Base-by-base conservation (phyloP, 805 yeast species). In the Yarrowia phangngaensis region DNA sequence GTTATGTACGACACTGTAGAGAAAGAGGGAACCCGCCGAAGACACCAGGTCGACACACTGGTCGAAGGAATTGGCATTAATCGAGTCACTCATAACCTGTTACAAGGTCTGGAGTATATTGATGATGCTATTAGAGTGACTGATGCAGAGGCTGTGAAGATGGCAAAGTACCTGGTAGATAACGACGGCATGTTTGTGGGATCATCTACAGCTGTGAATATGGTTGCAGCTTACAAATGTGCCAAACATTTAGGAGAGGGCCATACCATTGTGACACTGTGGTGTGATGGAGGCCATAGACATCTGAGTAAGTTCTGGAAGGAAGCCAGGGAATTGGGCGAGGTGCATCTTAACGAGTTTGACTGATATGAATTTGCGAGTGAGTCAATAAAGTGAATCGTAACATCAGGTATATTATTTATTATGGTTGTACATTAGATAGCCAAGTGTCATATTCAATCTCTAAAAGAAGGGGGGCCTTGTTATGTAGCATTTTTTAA, bases 31-130 rank as follows among this genome's bases (percentile, higher is more conserved):
- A 84, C 92, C 0, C 72, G 97, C 57, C 74, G 97, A 60, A 70
- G 98, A 56, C 97, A 92, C 64, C 98, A 90, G 65, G 97, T 90
- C 2, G 98, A 90, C 64, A 92, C 97, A 0, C 60, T 89, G 2
- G 81, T 90, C 3, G 98, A 90, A 64, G 98, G 98, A 0, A 83
- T 90, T 20, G 98, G 98, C 0, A 67, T 90, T 51, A 92, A 87
- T 58, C 70, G 98, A 54, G 68, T 92, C 19, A 90, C 98, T 0
- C 74, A 76, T 59, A 90, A 90, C 63, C 85, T 90, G 63, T 66
- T 71, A 35, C 75, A 73, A 41, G 97, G 87, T 2, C 87, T 84
- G 56, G 60, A 64, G 1, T 73, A 64, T 51, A 79, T 90, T 11
- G 95, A 87, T 60, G 89, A 80, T 54, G 81, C 96, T 0, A 71